Evolutionary conservation across 768 basidiomycete genomes (phyloP).

Genomic region (Sutorius australiensis): DNA sequence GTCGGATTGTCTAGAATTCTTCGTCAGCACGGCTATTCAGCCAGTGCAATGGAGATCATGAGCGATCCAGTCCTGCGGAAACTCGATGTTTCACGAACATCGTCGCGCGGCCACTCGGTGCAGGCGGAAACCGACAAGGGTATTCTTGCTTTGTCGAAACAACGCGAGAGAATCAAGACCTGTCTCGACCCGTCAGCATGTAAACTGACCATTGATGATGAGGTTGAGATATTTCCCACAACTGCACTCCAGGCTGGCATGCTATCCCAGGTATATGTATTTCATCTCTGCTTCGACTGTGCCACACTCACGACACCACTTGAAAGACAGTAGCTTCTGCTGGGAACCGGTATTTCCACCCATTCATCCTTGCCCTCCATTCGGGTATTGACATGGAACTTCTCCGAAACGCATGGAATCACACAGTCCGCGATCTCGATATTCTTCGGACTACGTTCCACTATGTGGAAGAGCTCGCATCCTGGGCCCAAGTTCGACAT

Average conservation of each 20-base stretch:
- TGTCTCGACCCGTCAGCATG: conserved; percentile 10
- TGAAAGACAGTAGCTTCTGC: conserved; percentile 29
- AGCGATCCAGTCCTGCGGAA: conserved; percentile 20
- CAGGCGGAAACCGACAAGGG: conserved; percentile 10
- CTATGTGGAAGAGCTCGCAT: conserved; percentile 34
- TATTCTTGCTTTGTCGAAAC: conserved; percentile 4
- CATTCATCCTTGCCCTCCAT: conserved; percentile 25
- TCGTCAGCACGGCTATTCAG: conserved; percentile 29
- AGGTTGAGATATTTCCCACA: conserved; percentile 36
- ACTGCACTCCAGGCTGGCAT: conserved; percentile 47
- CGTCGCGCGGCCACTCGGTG: not conserved
- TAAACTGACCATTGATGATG: conserved; percentile 29
- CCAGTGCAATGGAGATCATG: conserved; percentile 39
- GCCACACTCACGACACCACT: not conserved
- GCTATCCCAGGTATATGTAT: conserved; percentile 41
- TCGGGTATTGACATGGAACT: conserved; percentile 22
- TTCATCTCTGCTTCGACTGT: not conserved
- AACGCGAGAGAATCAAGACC: conserved; percentile 17
- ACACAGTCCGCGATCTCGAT: conserved; percentile 29
- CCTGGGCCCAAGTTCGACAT: conserved; percentile 31
- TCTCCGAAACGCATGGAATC: conserved; percentile 38
- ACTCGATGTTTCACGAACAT: conserved; percentile 12
- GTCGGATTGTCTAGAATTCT: conserved; percentile 40
- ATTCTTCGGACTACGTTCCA: conserved; percentile 49
- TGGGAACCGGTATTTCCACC: conserved; percentile 32